A percentile compares a stretch with the other conserved stretches of the same genome.
Evolutionary conservation across 768 basidiomycete species (phyloP).

Genomic region (Phanerochaete carnosa): DNA sequence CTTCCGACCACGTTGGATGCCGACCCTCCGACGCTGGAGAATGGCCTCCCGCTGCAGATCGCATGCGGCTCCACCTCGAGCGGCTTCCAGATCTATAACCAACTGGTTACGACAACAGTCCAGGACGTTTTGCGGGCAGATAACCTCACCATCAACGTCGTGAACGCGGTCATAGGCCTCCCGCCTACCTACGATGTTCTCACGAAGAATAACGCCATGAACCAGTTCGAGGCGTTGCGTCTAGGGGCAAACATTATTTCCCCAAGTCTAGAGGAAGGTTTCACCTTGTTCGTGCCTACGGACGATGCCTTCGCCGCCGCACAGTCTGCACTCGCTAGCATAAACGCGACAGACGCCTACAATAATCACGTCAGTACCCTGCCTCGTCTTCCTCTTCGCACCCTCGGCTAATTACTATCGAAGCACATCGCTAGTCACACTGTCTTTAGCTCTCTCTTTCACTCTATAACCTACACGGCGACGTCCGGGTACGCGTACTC

Average conservation of each 20-base stretch:
- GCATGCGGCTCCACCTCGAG: not conserved
- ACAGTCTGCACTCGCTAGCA: not conserved
- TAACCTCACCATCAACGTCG: not conserved
- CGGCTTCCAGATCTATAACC: conserved; percentile 1
- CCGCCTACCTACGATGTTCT: not conserved
- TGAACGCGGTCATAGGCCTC: not conserved
- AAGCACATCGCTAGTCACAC: not conserved
- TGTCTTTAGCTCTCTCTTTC: not conserved
- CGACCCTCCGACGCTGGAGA: not conserved
- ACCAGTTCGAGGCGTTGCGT: not conserved
- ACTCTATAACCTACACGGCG: not conserved
- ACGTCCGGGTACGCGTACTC: not conserved
- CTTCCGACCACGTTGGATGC: not conserved
- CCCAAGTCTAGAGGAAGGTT: not conserved
- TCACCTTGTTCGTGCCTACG: not conserved
- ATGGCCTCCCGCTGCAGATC: not conserved
- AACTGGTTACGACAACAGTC: not conserved
- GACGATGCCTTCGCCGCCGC: conserved; percentile 1
- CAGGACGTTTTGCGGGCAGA: not conserved
- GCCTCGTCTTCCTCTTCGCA: not conserved
- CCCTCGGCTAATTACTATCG: not conserved
- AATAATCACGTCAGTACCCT: conserved; percentile 1
- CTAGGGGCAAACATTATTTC: not conserved
- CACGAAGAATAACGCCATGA: not conserved
- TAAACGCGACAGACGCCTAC: not conserved